Percentiles rank a stretch among this genome's conserved stretches.
Conservation (phyloP, 495 filamentous ascomycete genomes). For the Lentithecium fluviatile region DNA sequence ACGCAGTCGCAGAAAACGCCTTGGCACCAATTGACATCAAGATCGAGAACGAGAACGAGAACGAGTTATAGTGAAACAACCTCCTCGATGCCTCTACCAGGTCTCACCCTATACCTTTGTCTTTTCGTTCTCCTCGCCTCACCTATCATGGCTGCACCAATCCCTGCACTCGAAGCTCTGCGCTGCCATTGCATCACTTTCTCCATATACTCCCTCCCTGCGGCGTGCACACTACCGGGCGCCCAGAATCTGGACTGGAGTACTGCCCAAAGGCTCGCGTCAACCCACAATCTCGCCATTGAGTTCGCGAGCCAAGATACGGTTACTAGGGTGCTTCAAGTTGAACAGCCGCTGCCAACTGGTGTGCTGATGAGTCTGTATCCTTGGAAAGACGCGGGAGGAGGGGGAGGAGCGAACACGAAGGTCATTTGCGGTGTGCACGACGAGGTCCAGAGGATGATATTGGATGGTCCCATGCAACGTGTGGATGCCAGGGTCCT, state of each 20-base stretch:
- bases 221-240: background rate
- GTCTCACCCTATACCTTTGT: too few relatives aligned
- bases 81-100: too few relatives aligned
- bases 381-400: background rate
- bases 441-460: background rate
- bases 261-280: conserved; percentile 2
- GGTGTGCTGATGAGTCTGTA: conserved; percentile 1
- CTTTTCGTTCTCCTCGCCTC: too few relatives aligned
- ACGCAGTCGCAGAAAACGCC: too few relatives aligned
- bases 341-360: background rate
- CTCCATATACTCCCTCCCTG: background rate
- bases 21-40: too few relatives aligned
- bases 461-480: background rate
- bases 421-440: conserved; percentile 7
- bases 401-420: background rate
- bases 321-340: conserved; percentile 1
- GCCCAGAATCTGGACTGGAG: conserved; percentile 10
- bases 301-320: conserved; percentile 4
- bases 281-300: background rate
- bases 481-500: background rate
- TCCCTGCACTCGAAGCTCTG: background rate
- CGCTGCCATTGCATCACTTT: conserved; percentile 19
- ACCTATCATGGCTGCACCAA: too few relatives aligned
- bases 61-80: too few relatives aligned
- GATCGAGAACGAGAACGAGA: too few relatives aligned